Conservation (phyloP, 805 yeast genomes). For the Metschnikowia lachancei region DNA sequence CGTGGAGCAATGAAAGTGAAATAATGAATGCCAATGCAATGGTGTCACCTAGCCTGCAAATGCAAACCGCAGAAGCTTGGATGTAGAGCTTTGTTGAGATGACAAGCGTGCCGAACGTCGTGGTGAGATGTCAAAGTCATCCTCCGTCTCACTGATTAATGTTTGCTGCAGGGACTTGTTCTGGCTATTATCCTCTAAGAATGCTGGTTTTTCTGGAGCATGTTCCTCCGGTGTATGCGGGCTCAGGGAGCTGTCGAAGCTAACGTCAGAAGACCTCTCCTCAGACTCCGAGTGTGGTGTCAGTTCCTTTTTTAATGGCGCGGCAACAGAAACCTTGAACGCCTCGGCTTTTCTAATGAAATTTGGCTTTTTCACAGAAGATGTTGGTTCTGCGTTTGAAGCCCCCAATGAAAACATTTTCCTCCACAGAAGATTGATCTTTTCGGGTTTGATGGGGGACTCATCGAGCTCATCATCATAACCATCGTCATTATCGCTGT, state of each 20-base stretch:
- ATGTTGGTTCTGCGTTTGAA: background rate
- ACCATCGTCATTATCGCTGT: conserved; percentile 22
- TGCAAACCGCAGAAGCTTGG: conserved; percentile 19
- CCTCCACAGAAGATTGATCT: conserved; percentile 14
- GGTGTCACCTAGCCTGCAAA: conserved; percentile 12
- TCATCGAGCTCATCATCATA: conserved; percentile 41
- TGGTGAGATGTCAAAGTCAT: conserved; percentile 4
- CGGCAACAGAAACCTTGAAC: conserved; percentile 3
- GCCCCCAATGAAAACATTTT: conserved; percentile 14
- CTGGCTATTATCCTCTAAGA: background rate
- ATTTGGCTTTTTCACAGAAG: background rate
- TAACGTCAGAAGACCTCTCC: background rate
- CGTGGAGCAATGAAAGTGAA: background rate
- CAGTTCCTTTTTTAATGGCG: background rate
- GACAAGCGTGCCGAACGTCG: background rate
- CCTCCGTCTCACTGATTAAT: conserved; percentile 18
- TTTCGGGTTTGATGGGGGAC: conserved; percentile 33
- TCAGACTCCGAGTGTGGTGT: background rate
- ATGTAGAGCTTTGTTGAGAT: conserved; percentile 1
- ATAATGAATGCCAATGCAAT: background rate
- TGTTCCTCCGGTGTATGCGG: conserved; percentile 10
- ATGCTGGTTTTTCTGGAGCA: background rate
- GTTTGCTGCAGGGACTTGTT: conserved; percentile 18
- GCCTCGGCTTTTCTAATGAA: conserved; percentile 1
- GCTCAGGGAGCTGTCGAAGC: conserved; percentile 10